These are phyloP conservation scores for Candida anutae DNA, from an alignment of 1,139 yeast species.

Conservation along the genomic window DNA sequence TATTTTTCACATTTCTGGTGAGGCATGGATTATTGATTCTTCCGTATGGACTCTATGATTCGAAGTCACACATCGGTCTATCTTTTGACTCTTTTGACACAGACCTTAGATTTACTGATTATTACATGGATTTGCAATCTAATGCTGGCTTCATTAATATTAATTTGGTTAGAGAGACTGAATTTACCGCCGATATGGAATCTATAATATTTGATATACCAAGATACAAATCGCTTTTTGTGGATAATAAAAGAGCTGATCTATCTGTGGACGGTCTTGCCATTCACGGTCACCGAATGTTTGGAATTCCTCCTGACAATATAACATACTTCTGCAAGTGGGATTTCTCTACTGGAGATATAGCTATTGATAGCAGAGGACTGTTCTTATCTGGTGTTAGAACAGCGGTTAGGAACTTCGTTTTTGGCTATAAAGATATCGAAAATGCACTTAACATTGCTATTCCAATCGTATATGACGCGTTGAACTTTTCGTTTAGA, in stretches of 20 bases:
- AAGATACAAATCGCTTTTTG: slow-evolving; percentile 15
- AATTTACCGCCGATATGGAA: slow-evolving; percentile 10
- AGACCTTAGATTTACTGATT: slow-evolving; percentile 81
- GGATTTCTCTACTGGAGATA: slow-evolving; percentile 66
- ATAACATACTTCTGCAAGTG: slow-evolving; percentile 87
- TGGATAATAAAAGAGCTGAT: slow-evolving; percentile 22
- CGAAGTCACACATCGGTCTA: slow-evolving; percentile 54
- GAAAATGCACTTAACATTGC: slow-evolving; percentile 66
- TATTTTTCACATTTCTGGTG: slow-evolving; percentile 63
- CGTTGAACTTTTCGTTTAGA: slow-evolving; percentile 49
- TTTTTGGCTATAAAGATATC: slow-evolving; percentile 57
- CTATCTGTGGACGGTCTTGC: slow-evolving; percentile 55
- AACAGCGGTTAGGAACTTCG: slow-evolving; percentile 40
- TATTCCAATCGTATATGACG: slow-evolving; percentile 56
- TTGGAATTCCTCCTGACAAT: slow-evolving; percentile 85
- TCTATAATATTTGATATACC: slow-evolving; percentile 18
- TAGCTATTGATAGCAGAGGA: slow-evolving; percentile 47
- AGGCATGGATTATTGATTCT: slow-evolving; percentile 61
- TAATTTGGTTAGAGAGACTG: slow-evolving; percentile 15
- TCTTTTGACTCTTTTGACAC: slow-evolving; percentile 61
- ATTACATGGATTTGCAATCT: slow-evolving; percentile 79
- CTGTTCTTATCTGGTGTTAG: slow-evolving; percentile 39
- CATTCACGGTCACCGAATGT: slow-evolving; percentile 83
- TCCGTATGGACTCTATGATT: slow-evolving; percentile 68
- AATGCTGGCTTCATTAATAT: slow-evolving; percentile 44